Base-by-base conservation (phyloP, 2,329 filamentous ascomycete species). In the Clarireedia hainanense region DNA sequence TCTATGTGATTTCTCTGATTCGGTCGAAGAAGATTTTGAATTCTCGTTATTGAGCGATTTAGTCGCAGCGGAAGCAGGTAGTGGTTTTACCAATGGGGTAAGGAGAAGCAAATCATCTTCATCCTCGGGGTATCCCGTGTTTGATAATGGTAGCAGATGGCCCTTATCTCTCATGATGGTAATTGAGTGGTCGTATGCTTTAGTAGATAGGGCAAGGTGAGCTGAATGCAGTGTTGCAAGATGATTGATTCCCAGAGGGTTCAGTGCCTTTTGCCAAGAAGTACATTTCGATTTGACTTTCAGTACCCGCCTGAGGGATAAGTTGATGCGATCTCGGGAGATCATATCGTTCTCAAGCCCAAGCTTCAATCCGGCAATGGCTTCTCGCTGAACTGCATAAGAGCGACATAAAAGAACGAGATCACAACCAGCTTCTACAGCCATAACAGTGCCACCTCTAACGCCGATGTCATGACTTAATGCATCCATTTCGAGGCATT, bases 391-490 rank as follows among this genome's bases (percentile, higher is more conserved):
- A 20, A 92, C 86, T 39, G 88, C 84, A 64, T 91, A 95, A 5
- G 90, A 91, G 46, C 91, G 85, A 65, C 91, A 97, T 1, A 96
- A 80, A 5, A 96, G 80, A 5, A 96, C 84, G 52, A 97, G 76
- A 70, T 99, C 94, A 68, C 94, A 97, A 14, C 94, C 94, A 34
- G 94, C 92, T 69, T 96, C 94, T 50, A 96, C 89, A 3, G 94
- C 94, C 91, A 96, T 96, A 64, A 97, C 90, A 0, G 92, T 96
- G 12, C 94, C 94, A 42, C 94, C 92, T 63, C 92, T 91, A 17
- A 99, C 91, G n/a, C 92, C 92, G 50, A 97, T 94, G 65, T 96
- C 95, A 67, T 95, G 89, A 61, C 90, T 94, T 7, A 97, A 79
- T 0, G 91, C 91, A 67, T 96, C 91, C 92, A 97, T 97, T 69